These are phyloP conservation scores for Colletotrichum sp. DNA, from an alignment of 2,329 filamentous ascomycete genomes.

Conservation along the genomic window DNA sequence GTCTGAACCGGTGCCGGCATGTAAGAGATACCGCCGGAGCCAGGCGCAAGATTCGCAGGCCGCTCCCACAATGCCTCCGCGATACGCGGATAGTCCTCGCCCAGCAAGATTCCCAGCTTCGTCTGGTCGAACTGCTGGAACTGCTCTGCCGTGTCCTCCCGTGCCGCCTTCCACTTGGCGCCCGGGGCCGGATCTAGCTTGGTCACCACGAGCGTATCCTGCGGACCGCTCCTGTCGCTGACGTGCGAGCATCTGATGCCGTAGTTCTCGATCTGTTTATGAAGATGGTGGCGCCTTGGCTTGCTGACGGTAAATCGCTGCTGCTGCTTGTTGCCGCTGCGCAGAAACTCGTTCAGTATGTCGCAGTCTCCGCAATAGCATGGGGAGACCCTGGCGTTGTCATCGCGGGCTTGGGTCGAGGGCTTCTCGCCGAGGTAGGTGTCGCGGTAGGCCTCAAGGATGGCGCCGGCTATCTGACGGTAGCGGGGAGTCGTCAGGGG, in stretches of 20 bases:
- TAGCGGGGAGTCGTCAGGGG: slow-evolving; percentile 22
- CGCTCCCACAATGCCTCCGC: not conserved
- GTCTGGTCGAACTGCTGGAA: slow-evolving; percentile 5
- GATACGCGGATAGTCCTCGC: slow-evolving; percentile 1
- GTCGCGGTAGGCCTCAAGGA: slow-evolving; percentile 26
- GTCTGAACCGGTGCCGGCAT: not conserved
- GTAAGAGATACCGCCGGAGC: not conserved
- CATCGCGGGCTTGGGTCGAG: not conserved
- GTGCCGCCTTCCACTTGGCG: not conserved
- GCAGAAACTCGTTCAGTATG: slow-evolving; percentile 31
- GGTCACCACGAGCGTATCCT: slow-evolving; percentile 28
- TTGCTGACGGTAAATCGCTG: slow-evolving; percentile 21
- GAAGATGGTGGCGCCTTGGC: slow-evolving; percentile 25
- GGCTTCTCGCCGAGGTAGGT: slow-evolving; percentile 27
- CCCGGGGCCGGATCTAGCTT: slow-evolving; percentile 18
- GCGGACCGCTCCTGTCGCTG: slow-evolving; percentile 8
- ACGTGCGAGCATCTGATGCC: slow-evolving; percentile 25
- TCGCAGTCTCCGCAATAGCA: slow-evolving; percentile 31
- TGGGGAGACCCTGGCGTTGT: not conserved
- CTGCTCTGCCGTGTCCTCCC: not conserved
- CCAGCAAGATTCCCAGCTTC: not conserved
- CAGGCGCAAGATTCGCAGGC: not conserved
- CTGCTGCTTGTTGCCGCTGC: not conserved
- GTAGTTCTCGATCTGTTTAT: slow-evolving; percentile 13
- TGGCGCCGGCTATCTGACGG: slow-evolving; percentile 26